Evolutionary conservation across 2,329 filamentous ascomycete species (phyloP), one percentile per base, ranked within the genome.

Genomic region (Hirsutella rhossiliensis): DNA sequence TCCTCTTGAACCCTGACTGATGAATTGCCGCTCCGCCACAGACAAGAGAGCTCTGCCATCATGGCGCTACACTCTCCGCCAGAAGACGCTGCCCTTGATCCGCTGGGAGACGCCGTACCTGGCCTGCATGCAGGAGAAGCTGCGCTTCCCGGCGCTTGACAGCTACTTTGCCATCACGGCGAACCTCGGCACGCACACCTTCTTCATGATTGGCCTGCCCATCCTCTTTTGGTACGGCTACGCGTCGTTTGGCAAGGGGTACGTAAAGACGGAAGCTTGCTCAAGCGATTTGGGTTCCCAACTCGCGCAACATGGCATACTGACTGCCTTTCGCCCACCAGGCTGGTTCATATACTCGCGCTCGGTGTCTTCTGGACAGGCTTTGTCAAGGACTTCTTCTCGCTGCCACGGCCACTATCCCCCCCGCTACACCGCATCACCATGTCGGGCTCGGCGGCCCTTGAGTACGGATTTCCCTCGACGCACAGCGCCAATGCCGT

Each of bases 401-500:
- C 92, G 56, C 76, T 98, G 17, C 92, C 92, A 13, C 80, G 92
- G 27, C 92, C 92, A 2, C 69, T 97, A 19, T 96, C 89, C 4
- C 92, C 92, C 18, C 92, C 92, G 1, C 73, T 98, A 15, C 82
- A 94, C 47, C 80, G 92, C 43, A 97, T 98, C 61, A 96, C 89
- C 52, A 96, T 96, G 89, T 97, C 90, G 42, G 89, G 89, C 4
- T 95, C 87, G 5, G 89, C 87, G 4, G 88, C 90, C 11, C 75
- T 98, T 44, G 92, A 98, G 60, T 98, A 98, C 60, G 92, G 92
- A 18, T 97, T 97, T 54, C 92, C 92, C 0, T 96, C 89, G 9
- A 97, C 92, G 0, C 92, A 98, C 62, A 95, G 89, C 13, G 92
- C 92, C 41, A 98, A 98, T 62, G 92, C 92, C 2, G 85, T 97